Conservation (phyloP, 2,329 filamentous ascomycete genomes). For the Alternaria alternata region DNA sequence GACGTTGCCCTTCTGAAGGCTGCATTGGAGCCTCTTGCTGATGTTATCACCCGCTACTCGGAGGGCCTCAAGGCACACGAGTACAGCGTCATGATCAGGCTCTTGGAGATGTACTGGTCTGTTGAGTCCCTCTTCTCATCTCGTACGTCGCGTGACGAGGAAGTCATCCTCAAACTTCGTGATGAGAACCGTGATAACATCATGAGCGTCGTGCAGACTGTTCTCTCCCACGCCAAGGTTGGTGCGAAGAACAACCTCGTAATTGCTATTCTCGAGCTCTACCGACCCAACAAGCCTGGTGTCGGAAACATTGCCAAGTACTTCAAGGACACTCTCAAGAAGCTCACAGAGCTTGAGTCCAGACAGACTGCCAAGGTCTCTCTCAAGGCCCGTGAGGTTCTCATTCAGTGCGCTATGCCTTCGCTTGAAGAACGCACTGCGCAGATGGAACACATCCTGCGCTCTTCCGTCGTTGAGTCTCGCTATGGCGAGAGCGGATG, state of each 20-base stretch:
- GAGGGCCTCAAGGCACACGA: constrained; percentile 93
- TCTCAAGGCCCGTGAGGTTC: constrained; percentile 93
- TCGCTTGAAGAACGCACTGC: constrained; percentile 93
- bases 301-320: constrained; percentile 88
- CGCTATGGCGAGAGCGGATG: constrained; percentile 95
- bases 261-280: constrained; percentile 89
- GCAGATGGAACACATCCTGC: constrained; percentile 98
- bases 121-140: constrained; percentile 90
- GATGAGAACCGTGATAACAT: constrained; percentile 97
- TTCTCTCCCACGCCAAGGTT: constrained; percentile 92
- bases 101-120: constrained; percentile 83
- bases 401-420: constrained; percentile 96
- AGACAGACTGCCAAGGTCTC: constrained; percentile 91
- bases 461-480: constrained; percentile 95
- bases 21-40: constrained; percentile 76
- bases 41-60: constrained; percentile 79
- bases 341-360: constrained; percentile 89
- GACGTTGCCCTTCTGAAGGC: constrained; percentile 78
- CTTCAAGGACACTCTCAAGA: constrained; percentile 81
- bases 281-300: constrained; percentile 92
- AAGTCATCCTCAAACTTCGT: constrained; percentile 90
- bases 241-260: constrained; percentile 93
- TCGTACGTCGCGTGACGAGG: constrained; percentile 85
- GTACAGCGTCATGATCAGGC: constrained; percentile 77
- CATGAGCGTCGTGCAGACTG: constrained; percentile 81